Conservation (phyloP, 768 basidiomycete genomes). For the Xerocomellus intermedius region DNA sequence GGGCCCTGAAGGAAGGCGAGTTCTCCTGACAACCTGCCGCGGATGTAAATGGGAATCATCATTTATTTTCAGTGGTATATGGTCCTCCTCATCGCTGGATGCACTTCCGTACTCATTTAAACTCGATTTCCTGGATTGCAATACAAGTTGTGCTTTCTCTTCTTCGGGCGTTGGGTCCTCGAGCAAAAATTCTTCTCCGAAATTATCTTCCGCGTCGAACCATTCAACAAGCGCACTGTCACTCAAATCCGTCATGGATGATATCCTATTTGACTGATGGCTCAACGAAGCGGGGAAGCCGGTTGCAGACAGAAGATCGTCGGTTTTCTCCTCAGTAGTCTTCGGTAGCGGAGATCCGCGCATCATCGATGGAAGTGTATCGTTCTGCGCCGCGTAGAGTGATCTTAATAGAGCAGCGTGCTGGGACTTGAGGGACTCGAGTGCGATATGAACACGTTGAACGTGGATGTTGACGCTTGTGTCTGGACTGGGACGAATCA, state of each 20-base stretch:
- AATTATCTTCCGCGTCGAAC: conserved; percentile 68
- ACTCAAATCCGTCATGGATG: conserved; percentile 47
- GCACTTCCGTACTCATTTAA: conserved; percentile 36
- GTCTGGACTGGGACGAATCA: conserved; percentile 20
- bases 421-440: conserved; percentile 59
- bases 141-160: conserved; percentile 37
- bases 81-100: conserved; percentile 51
- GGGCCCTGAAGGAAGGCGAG: conserved; percentile 56
- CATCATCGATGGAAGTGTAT: conserved; percentile 21
- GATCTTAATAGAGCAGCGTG: conserved; percentile 51
- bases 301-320: conserved; percentile 23
- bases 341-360: conserved; percentile 39
- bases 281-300: conserved; percentile 29
- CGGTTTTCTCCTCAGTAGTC: conserved; percentile 50
- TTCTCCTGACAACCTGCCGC: conserved; percentile 46
- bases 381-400: conserved; percentile 36
- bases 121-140: conserved; percentile 43
- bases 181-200: conserved; percentile 59
- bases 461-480: conserved; percentile 23
- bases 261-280: conserved; percentile 42
- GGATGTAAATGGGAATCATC: conserved; percentile 6
- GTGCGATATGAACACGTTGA: conserved; percentile 45
- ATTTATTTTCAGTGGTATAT: background rate
- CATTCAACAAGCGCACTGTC: conserved; percentile 58
- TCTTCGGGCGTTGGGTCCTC: conserved; percentile 43